phyloP scores from a whole-genome alignment of 2,329 filamentous ascomycete genomes.

The Coniochaeta sp. region DNA sequence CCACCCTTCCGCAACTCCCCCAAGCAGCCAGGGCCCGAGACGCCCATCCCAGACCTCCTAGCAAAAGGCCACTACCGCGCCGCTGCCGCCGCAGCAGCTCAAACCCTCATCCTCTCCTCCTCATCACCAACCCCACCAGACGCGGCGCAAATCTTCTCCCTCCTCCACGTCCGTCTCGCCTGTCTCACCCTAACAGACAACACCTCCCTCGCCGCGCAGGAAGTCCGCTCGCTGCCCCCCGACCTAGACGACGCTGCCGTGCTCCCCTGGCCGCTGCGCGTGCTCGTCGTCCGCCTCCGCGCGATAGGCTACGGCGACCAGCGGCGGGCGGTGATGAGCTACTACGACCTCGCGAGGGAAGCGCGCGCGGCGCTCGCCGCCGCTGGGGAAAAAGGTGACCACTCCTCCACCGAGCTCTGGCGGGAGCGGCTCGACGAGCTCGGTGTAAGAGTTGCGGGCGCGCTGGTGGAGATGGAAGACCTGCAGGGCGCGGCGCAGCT shows the following conservation, averaged over 20 bases:
- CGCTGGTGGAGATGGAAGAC: slow-evolving; percentile 82
- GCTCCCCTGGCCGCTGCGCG: slow-evolving; percentile 75
- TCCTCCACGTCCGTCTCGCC: slow-evolving; percentile 75
- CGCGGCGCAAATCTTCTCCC: slow-evolving; percentile 59
- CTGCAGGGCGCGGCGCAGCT: slow-evolving; percentile 71
- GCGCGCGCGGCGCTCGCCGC: slow-evolving; percentile 55
- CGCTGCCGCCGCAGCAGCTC: slow-evolving; percentile 62
- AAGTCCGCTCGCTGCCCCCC: slow-evolving; percentile 52
- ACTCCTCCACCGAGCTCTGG: slow-evolving; percentile 60
- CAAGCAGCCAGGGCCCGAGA: slow-evolving; percentile 54
- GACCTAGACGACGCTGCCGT: slow-evolving; percentile 50
- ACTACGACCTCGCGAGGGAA: slow-evolving; percentile 81
- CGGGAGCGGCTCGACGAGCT: slow-evolving; percentile 65
- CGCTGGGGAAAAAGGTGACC: slow-evolving; percentile 35
- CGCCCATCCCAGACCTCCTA: slow-evolving; percentile 63
- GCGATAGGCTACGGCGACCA: slow-evolving; percentile 81
- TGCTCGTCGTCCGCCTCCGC: slow-evolving; percentile 77
- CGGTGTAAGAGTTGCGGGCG: slow-evolving; percentile 58
- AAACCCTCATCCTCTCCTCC: slow-evolving; percentile 47
- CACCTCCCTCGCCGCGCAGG: slow-evolving; percentile 60
- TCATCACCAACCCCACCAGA: slow-evolving; percentile 39
- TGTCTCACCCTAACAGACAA: slow-evolving; percentile 76
- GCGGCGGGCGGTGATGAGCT: slow-evolving; percentile 77
- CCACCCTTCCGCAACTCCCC: slow-evolving; percentile 62
- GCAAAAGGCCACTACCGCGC: slow-evolving; percentile 70